Evolutionary conservation across 2,329 filamentous ascomycete genomes (phyloP).

Genomic region (Cladophialophora yegresii): DNA sequence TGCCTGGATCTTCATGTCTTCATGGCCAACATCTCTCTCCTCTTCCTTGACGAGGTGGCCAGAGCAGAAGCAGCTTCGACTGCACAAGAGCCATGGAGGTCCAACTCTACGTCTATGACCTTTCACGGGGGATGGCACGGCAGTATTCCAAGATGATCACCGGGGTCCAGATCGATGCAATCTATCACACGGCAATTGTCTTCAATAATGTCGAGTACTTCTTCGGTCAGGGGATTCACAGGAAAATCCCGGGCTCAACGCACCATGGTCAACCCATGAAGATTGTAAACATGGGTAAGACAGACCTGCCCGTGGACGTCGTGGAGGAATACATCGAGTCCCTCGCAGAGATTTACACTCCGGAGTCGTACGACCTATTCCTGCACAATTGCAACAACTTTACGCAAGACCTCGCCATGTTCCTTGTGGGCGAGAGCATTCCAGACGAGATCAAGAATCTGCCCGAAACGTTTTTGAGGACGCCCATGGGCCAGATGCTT

Average conservation of each 20-base stretch:
- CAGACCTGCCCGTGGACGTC: slow-evolving; percentile 75
- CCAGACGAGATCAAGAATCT: slow-evolving; percentile 83
- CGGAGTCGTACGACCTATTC: slow-evolving; percentile 86
- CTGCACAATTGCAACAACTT: slow-evolving; percentile 98
- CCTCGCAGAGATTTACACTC: slow-evolving; percentile 76
- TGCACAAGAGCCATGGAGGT: slow-evolving; percentile 64
- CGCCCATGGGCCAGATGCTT: slow-evolving; percentile 85
- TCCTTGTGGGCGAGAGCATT: slow-evolving; percentile 84
- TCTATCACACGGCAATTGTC: slow-evolving; percentile 93
- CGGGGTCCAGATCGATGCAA: slow-evolving; percentile 77
- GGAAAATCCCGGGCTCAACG: slow-evolving; percentile 75
- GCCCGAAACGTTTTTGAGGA: slow-evolving; percentile 79
- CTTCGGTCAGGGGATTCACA: slow-evolving; percentile 84
- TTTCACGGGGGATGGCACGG: slow-evolving; percentile 65
- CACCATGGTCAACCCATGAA: slow-evolving; percentile 86
- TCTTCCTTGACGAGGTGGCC: not conserved
- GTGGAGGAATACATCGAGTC: slow-evolving; percentile 87
- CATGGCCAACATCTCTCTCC: not conserved
- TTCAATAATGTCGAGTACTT: slow-evolving; percentile 84
- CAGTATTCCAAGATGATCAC: slow-evolving; percentile 62
- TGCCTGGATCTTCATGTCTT: slow-evolving; percentile 19
- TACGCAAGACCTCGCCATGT: slow-evolving; percentile 86
- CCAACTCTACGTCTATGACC: slow-evolving; percentile 75
- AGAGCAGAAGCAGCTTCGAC: not conserved
- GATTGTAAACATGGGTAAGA: slow-evolving; percentile 71